Conservation (phyloP, 164 flowering plant species). For the Umbilicus rupestris region DNA sequence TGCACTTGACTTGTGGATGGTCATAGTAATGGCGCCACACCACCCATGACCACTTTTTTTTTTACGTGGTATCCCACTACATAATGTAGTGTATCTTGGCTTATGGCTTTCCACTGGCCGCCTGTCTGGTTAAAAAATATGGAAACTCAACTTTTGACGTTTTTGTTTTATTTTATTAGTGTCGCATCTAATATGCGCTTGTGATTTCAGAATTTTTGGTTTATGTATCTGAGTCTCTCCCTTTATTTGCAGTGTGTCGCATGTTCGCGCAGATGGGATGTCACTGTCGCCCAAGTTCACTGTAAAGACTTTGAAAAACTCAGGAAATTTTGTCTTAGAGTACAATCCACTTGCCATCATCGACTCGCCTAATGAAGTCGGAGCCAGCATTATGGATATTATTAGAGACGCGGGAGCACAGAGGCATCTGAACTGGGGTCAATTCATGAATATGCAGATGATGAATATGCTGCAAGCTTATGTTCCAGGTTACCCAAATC, state of each 20-base stretch:
- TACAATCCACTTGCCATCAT: constrained; percentile 13
- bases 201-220: background rate
- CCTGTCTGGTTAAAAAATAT: background rate
- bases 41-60: no score
- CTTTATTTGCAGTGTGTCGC: constrained; percentile 27
- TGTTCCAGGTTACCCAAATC: constrained; percentile 10
- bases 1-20: background rate
- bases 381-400: background rate
- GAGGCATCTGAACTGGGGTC: background rate
- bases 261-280: constrained; percentile 37
- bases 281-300: constrained; percentile 34
- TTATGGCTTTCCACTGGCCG: background rate
- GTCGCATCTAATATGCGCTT: background rate
- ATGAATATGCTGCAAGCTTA: constrained; percentile 17
- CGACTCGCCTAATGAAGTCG: background rate
- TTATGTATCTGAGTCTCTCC: background rate
- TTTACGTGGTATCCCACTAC: no score
- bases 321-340: constrained; percentile 24
- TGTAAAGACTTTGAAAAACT: constrained; percentile 18
- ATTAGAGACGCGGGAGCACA: background rate
- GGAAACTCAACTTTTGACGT: background rate
- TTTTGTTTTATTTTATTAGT: background rate
- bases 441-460: constrained; percentile 11
- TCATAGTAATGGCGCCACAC: no score
- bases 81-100: no score